A percentile compares a stretch with the other conserved stretches of the same genome.
Evolutionary conservation across 2,329 filamentous ascomycete genomes (phyloP).

Genomic region (Dactylonectria estremocensis): DNA sequence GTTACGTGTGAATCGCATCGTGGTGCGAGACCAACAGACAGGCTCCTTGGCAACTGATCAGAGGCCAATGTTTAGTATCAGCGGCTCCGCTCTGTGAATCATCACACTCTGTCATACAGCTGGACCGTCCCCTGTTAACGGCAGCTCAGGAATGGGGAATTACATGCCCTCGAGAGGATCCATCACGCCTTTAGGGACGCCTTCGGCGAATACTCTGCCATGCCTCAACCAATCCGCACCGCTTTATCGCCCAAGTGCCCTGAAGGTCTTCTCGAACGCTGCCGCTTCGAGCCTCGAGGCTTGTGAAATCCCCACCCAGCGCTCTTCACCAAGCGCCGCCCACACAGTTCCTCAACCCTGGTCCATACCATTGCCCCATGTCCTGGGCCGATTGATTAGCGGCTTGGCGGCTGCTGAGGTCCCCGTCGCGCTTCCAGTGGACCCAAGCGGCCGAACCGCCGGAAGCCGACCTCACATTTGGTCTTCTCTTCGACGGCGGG

Average conservation of each 20-base stretch:
- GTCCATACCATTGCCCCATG: not conserved
- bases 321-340: not conserved
- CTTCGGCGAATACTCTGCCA: constrained; percentile 3
- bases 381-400: constrained; percentile 1
- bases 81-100: constrained; percentile 28
- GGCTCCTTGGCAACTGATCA: too few species aligned
- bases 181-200: constrained; percentile 13
- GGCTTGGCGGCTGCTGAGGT: constrained; percentile 12
- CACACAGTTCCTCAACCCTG: constrained; percentile 1
- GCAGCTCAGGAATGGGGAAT: not conserved
- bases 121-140: constrained; percentile 6
- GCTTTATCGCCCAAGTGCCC: constrained; percentile 11
- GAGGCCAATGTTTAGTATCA: constrained; percentile 18
- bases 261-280: constrained; percentile 31
- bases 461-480: constrained; percentile 28
- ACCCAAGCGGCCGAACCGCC: constrained; percentile 25
- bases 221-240: constrained; percentile 14
- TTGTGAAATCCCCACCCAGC: not conserved
- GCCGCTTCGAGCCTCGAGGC: constrained; percentile 14
- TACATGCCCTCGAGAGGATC: constrained; percentile 11
- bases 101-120: constrained; percentile 28
- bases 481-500: constrained; percentile 6
- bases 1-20: not conserved
- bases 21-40: not conserved
- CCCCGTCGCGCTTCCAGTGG: constrained; percentile 24